These are phyloP conservation scores for Phytophthora meadii DNA, from an alignment of 352 stramenopile genomes.

Conservation along the genomic window DNA sequence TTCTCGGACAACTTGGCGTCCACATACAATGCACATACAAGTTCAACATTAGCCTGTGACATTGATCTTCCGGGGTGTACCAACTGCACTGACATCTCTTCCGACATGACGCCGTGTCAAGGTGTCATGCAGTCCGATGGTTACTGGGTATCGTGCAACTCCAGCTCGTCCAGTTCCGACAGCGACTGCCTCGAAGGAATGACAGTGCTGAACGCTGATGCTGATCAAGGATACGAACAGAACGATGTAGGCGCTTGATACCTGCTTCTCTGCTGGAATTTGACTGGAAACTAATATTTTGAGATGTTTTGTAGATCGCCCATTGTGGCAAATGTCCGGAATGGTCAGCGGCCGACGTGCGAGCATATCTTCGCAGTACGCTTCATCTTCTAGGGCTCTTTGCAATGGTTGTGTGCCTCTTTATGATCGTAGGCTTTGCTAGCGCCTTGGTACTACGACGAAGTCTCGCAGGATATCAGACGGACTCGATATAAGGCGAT, in stretches of 20 bases:
- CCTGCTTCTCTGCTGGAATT: not conserved
- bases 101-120: slow-evolving; percentile 42
- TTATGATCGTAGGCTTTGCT: slow-evolving; percentile 76
- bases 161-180: slow-evolving; percentile 15
- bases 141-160: slow-evolving; percentile 56
- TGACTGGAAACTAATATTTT: slow-evolving; percentile 13
- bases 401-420: slow-evolving; percentile 73
- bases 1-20: slow-evolving; percentile 66
- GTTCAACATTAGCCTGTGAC: slow-evolving; percentile 67
- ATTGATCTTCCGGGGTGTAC: slow-evolving; percentile 71
- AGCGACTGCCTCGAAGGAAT: slow-evolving; percentile 54
- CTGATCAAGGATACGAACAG: slow-evolving; percentile 62
- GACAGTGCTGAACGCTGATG: slow-evolving; percentile 58
- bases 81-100: slow-evolving; percentile 65
- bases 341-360: slow-evolving; percentile 73
- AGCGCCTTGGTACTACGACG: slow-evolving; percentile 74
- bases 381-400: slow-evolving; percentile 75
- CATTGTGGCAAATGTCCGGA: slow-evolving; percentile 79
- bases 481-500: slow-evolving; percentile 76
- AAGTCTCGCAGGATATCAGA: slow-evolving; percentile 84
- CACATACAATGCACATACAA: slow-evolving; percentile 56
- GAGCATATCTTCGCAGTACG: slow-evolving; percentile 68
- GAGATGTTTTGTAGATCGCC: slow-evolving; percentile 51
- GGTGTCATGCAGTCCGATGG: slow-evolving; percentile 48
- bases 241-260: slow-evolving; percentile 56